These are phyloP conservation scores for Trametes villosa DNA, from an alignment of 768 basidiomycete genomes.

Conservation along the genomic window DNA sequence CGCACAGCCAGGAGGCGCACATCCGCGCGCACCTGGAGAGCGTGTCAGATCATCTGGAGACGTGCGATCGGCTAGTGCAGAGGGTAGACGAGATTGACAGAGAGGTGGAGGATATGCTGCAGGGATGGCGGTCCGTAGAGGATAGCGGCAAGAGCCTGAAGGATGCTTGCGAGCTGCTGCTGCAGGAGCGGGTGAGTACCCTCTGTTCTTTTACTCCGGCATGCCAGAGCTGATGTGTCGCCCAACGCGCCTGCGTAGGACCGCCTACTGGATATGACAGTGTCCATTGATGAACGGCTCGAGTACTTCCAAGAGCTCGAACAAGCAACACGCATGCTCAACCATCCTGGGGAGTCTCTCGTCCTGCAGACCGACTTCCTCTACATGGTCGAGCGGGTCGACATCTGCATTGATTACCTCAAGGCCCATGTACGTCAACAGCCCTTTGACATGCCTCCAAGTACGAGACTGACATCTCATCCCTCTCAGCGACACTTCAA, in stretches of 20 bases:
- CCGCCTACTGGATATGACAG: constrained; percentile 72
- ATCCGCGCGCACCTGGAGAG: constrained; percentile 84
- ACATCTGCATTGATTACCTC: constrained; percentile 92
- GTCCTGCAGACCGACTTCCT: constrained; percentile 91
- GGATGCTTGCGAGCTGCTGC: constrained; percentile 85
- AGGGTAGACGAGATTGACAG: constrained; percentile 73
- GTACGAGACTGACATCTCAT: not conserved
- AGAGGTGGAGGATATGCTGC: constrained; percentile 81
- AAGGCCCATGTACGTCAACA: constrained; percentile 72
- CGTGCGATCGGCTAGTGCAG: constrained; percentile 76
- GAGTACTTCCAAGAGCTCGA: constrained; percentile 97
- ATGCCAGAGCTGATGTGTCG: too few species aligned
- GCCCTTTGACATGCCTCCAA: not conserved
- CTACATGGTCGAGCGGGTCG: constrained; percentile 95
- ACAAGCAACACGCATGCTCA: constrained; percentile 89
- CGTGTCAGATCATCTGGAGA: constrained; percentile 74
- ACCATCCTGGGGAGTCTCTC: constrained; percentile 89
- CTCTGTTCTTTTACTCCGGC: too few species aligned
- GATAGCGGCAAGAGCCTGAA: constrained; percentile 91
- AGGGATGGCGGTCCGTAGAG: constrained; percentile 86
- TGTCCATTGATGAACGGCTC: constrained; percentile 79
- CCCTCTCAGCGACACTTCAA: constrained; percentile 76
- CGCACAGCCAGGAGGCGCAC: constrained; percentile 92
- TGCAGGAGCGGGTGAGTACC: constrained; percentile 84
- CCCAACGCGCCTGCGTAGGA: constrained; percentile 61